A percentile compares a stretch with the other conserved stretches of the same genome.
phyloP scores from a whole-genome alignment of 257 asterid species.

The Lycium ferocissimum region DNA sequence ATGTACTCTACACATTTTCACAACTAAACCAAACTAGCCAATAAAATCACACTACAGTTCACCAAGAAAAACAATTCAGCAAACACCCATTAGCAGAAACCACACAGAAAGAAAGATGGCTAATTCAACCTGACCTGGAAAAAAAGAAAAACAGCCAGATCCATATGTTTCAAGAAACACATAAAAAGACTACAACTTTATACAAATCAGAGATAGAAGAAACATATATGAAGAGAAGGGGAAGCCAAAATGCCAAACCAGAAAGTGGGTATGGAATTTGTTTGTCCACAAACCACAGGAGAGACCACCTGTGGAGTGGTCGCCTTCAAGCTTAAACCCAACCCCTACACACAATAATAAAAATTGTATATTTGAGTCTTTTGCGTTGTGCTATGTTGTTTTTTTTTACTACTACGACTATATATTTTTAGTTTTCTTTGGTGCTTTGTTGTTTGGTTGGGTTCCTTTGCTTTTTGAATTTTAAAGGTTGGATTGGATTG shows the following conservation, averaged over 20 bases:
- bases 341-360: neutral
- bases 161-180: constrained; percentile 33
- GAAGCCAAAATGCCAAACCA: constrained; percentile 39
- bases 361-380: neutral
- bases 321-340: constrained; percentile 37
- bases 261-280: neutral
- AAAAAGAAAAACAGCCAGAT: constrained; percentile 45
- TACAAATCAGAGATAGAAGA: neutral
- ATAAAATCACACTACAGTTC: neutral
- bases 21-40: neutral
- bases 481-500: neutral
- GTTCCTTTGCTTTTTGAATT: constrained; percentile 12
- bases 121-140: constrained; percentile 38
- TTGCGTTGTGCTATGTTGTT: neutral
- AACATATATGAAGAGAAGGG: neutral
- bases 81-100: constrained; percentile 18
- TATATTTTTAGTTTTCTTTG: neutral
- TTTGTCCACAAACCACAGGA: constrained; percentile 25
- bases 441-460: neutral
- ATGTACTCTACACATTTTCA: constrained; percentile 14
- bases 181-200: constrained; percentile 20
- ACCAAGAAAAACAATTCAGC: neutral
- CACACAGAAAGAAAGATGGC: neutral
- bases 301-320: constrained; percentile 33
- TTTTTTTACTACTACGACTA: too few species aligned